A percentile compares a stretch with the other conserved stretches of the same genome.
Conservation (phyloP, 441 rosid genomes). For the Croton laevigatus region DNA sequence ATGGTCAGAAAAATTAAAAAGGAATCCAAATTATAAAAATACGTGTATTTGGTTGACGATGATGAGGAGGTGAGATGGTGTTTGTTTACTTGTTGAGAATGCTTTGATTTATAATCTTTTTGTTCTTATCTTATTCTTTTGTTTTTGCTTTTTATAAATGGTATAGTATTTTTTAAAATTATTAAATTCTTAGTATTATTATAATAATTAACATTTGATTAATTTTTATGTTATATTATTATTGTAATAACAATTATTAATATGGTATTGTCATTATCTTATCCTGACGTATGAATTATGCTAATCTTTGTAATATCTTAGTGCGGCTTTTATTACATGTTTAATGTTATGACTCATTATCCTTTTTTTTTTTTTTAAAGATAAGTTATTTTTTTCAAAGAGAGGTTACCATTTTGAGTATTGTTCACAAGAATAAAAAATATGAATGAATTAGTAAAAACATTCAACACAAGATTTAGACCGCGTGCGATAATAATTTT, state of each 20-base stretch:
- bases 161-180: background rate
- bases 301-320: background rate
- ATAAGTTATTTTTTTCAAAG: too few species aligned
- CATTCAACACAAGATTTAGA: too few species aligned
- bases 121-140: slow-evolving; percentile 8
- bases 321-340: background rate
- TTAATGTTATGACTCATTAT: background rate
- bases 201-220: background rate
- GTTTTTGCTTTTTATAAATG: background rate
- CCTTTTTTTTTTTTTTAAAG: too few species aligned
- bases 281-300: background rate
- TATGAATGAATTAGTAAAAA: too few species aligned
- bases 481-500: too few species aligned
- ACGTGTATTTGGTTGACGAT: slow-evolving; percentile 1
- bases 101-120: background rate
- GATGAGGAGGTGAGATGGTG: background rate
- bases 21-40: slow-evolving; percentile 5
- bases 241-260: too few species aligned
- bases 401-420: too few species aligned
- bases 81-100: slow-evolving; percentile 10
- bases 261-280: background rate
- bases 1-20: slow-evolving; percentile 19
- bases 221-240: background rate
- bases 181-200: background rate
- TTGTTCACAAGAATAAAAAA: too few species aligned